Base-by-base conservation (phyloP, 139 green algal genomes). In the Chlamydomonas schloesseri region DNA sequence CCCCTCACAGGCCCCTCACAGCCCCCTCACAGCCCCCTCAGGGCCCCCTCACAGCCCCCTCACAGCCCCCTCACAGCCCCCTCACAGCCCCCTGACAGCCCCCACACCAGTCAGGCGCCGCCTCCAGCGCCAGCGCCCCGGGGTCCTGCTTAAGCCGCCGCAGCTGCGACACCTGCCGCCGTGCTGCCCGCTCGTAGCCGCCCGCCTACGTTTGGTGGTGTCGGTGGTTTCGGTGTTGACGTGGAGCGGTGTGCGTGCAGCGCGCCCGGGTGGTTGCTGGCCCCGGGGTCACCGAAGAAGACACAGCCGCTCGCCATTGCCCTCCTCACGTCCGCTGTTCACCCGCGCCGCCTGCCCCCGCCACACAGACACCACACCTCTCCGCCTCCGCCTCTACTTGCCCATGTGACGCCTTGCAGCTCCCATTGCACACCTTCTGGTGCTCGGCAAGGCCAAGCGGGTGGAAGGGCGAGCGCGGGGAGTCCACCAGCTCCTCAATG, bases 131-230 rank as follows among this genome's bases (percentile, higher is more conserved):
- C 50, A 81, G 31, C 3, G 73, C 73, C 55, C 55, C 13, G 3
- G 75, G 75, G 75, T 82, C 75, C 1, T 23, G 37, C 58, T 82
- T 71, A 4, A 82, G 75, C 10, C 75, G 75, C 9, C 75, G 75
- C 58, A 82, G 75, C 36, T 60, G 58, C 1, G 26, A 14, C 26
- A 71, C 75, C 34, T 82, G 75, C 34, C 75, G 75, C 36, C 75
- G 57, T 1, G 64, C 53, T 15, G 75, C 75, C 0, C 75, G 57
- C 18, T 20, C 24, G 58, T 82, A 82, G 23, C 58, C 75, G 14
- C 75, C 75, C 24, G 75, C 75, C 75, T 82, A 21, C 4, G 37
- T n/a, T 64, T 36, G 71, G 1, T 23, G 46, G 5, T 13, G 15
- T 21, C 37, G 71, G 14, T 42, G 4, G 46, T 42, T 11, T 10